Evolutionary conservation across 768 basidiomycete genomes (phyloP), one percentile per base, ranked within the genome.

Genomic region (Xanthoconium purpureum): DNA sequence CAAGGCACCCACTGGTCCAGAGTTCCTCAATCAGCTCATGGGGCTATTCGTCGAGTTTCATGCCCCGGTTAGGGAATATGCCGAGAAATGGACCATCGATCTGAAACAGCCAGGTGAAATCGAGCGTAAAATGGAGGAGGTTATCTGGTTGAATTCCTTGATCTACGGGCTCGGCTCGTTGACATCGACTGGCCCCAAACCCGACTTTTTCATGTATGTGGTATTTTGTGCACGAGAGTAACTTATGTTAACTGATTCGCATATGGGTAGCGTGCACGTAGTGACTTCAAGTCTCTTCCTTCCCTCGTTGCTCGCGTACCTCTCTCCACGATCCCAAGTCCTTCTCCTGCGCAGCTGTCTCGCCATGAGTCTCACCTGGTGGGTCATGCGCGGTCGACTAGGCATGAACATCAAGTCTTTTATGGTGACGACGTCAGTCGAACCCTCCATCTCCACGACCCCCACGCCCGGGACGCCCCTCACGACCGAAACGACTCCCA

Each of bases 71-170:
- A 52, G 18, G 48, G 56, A 54, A 17, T 30, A 71, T 45, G 77
- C 71, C 15, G 68, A 67, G 10, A 60, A 74, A 42, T 85, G 83
- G 83, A 74, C 67, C 5, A 43, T 78, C 20, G 70, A 80, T 53
- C 54, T 69, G 40, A 54, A 58, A 37, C 57, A 73, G 51, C 60
- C 75, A 38, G 61, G 71, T 33, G 73, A 77, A 58, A 60, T 84
- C 7, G 74, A 77, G n/a, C 67, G 73, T 17, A 89, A 87, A 67
- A 74, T 85, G 28, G 84, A 85, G 59, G 87, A 91, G 61, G 59
- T 91, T 5, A 63, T 73, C 6, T 90, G 85, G 83, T 69, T 78
- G 17, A 77, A 74, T 43, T 71, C 72, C 0, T 54, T 87, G n/a
- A 60, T 85, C 20, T 90, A 84, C 57, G 83, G 77, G 2, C 71